Evolutionary conservation across 257 asterid genomes (phyloP).

Genomic region (Solanum okadae): DNA sequence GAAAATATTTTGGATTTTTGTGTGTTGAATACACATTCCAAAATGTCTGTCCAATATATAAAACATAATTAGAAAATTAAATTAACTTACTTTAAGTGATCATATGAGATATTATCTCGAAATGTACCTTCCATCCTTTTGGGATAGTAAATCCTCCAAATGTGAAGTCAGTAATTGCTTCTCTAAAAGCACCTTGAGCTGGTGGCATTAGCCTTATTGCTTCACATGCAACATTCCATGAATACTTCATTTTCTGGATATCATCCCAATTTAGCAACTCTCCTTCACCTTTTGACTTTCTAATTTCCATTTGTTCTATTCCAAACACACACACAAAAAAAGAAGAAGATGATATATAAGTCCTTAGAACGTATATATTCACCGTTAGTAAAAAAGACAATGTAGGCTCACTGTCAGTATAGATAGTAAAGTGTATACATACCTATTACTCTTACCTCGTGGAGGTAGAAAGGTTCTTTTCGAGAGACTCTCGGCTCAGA

Average conservation of each 20-base stretch:
- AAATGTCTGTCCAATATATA: conserved; percentile 6
- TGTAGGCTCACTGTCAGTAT: rapidly evolving
- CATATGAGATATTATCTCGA: too few relatives aligned
- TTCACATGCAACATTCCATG: conserved; percentile 21
- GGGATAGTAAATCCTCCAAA: conserved; percentile 19
- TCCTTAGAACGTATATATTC: not conserved
- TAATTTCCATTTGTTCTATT: not conserved
- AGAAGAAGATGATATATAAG: not conserved
- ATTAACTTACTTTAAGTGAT: too few relatives aligned
- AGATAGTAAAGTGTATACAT: too few relatives aligned
- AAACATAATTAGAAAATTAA: not conserved
- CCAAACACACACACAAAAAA: not conserved
- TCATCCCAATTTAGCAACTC: conserved; percentile 29
- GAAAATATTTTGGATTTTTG: conserved; percentile 15
- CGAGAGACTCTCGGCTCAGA: too few relatives aligned
- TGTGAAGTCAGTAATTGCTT: conserved; percentile 8
- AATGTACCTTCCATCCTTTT: conserved; percentile 21
- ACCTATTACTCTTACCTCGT: too few relatives aligned
- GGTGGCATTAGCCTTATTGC: conserved; percentile 15
- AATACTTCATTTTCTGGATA: conserved; percentile 23
- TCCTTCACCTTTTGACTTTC: not conserved
- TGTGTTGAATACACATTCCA: conserved; percentile 24
- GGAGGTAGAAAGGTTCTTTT: too few relatives aligned
- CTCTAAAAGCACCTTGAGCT: conserved; percentile 17
- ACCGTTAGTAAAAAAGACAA: too few relatives aligned